phyloP scores from a whole-genome alignment of 2,329 filamentous ascomycete genomes.

The Ilyonectria sp. region DNA sequence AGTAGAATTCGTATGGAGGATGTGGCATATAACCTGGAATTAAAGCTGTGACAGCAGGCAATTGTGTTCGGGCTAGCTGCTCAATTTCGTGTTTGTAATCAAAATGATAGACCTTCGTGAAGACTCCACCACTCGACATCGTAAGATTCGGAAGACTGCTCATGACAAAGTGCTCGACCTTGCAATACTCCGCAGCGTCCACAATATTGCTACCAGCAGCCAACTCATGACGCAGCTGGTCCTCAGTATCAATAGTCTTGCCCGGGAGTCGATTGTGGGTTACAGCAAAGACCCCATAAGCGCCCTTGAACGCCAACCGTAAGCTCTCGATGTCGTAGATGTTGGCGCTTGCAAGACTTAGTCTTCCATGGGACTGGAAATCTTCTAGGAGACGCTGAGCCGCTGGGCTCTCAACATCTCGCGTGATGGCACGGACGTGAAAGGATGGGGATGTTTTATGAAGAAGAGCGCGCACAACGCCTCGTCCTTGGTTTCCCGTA shows the following conservation, averaged over 20 bases:
- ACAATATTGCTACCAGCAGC: slow-evolving; percentile 34
- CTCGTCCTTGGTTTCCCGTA: slow-evolving; percentile 28
- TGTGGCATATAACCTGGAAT: slow-evolving; percentile 22
- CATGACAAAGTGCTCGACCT: slow-evolving; percentile 34
- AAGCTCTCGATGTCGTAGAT: slow-evolving; percentile 30
- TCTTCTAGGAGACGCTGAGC: slow-evolving; percentile 9
- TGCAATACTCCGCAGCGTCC: slow-evolving; percentile 26
- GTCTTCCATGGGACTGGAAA: background rate
- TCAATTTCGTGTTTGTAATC: slow-evolving; percentile 34
- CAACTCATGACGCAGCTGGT: slow-evolving; percentile 32
- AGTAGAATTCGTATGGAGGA: too few relatives aligned
- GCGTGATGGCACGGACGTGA: slow-evolving; percentile 21
- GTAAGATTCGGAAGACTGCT: slow-evolving; percentile 33
- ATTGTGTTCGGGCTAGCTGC: slow-evolving; percentile 14
- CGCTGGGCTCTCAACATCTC: slow-evolving; percentile 1
- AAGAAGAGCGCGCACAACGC: slow-evolving; percentile 24
- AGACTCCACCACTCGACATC: slow-evolving; percentile 18
- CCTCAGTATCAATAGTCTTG: slow-evolving; percentile 20
- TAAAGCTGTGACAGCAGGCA: slow-evolving; percentile 28
- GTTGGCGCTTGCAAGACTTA: slow-evolving; percentile 16
- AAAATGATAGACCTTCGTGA: slow-evolving; percentile 32
- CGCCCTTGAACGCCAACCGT: slow-evolving; percentile 8
- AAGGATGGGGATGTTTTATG: slow-evolving; percentile 7
- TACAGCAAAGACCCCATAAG: slow-evolving; percentile 34
- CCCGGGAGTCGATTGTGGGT: slow-evolving; percentile 26